phyloP scores from a whole-genome alignment of 2,329 filamentous ascomycete genomes.

The Penicillium sp. region DNA sequence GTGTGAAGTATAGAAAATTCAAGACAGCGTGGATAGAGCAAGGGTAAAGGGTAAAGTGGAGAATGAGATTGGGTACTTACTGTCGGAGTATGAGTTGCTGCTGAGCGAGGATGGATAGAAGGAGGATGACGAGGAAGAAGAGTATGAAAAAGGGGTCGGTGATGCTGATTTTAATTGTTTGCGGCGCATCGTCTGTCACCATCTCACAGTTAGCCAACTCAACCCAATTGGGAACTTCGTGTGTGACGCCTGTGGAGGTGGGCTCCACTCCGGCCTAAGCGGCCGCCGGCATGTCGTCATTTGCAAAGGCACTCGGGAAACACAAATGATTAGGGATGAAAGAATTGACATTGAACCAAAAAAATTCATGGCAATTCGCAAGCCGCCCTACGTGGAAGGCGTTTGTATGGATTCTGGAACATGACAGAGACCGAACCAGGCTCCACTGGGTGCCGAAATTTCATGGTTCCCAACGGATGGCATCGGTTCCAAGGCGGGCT shows the following conservation, averaged over 20 bases:
- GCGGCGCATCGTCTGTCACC: slow-evolving; percentile 6
- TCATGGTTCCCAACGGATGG: slow-evolving; percentile 7
- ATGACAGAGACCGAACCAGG: not conserved
- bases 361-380: not conserved
- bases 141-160: slow-evolving; percentile 21
- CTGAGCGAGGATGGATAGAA: slow-evolving; percentile 35
- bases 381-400: not conserved
- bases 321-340: not conserved
- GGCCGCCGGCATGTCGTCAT: slow-evolving; percentile 1
- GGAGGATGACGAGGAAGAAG: slow-evolving; percentile 29
- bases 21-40: too few relatives aligned
- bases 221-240: not conserved
- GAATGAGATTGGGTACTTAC: slow-evolving; percentile 6
- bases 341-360: not conserved
- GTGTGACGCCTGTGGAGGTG: not conserved
- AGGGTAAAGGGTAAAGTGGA: not conserved
- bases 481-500: slow-evolving; percentile 2
- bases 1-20: not conserved
- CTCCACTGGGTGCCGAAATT: slow-evolving; percentile 8
- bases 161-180: slow-evolving; percentile 23
- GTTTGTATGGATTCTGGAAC: not conserved
- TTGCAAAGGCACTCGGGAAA: not conserved
- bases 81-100: slow-evolving; percentile 23
- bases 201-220: not conserved
- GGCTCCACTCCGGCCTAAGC: not conserved